Base-by-base conservation (phyloP, 805 yeast species). In the Peterozyma xylosa region DNA sequence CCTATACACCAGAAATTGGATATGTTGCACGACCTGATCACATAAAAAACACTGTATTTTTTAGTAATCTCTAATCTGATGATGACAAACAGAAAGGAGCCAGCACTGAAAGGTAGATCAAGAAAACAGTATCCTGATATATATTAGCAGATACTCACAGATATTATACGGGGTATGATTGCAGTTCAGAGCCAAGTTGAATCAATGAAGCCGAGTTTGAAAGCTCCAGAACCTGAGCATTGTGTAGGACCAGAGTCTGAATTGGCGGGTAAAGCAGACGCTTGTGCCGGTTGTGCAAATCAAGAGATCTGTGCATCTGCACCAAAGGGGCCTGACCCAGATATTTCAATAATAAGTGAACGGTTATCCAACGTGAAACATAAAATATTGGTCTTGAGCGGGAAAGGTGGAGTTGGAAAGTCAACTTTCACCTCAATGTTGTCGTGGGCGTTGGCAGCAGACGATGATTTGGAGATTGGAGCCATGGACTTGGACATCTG, bases 231-330 rank as follows among this genome's bases (percentile, higher is more conserved):
- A 56, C 98, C 99, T 1, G 97, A 89, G 58, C 98, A 93, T 62
- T 93, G 99, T 67, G 99, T 99, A 0, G 99, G 99, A 1, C 96
- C 98, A 1, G 96, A 91, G 58, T 83, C 95, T 2, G 97, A 89
- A 53, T 64, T 67, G 42, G 99, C 99, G 2, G 99, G 99, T 7
- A 79, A 84, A 54, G 90, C 87, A 2, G 96, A 87, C 57, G 96
- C 98, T 11, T 93, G 99, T 59, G 74, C 68, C 9, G 96, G 97
- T 10, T 93, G 99, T 67, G 95, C 97, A 13, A 93, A 93, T 64
- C 89, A 93, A 62, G 79, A 73, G 38, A 85, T 91, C 4, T 93
- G 99, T 65, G 83, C 88, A 42, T 77, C 95, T 2, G 69, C 89
- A 11, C 93, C 93, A 9, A 85, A 85, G 57, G 97, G 96, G 2